phyloP scores from a whole-genome alignment of 148 eudicot species.

The Salicornia ramosissima region DNA sequence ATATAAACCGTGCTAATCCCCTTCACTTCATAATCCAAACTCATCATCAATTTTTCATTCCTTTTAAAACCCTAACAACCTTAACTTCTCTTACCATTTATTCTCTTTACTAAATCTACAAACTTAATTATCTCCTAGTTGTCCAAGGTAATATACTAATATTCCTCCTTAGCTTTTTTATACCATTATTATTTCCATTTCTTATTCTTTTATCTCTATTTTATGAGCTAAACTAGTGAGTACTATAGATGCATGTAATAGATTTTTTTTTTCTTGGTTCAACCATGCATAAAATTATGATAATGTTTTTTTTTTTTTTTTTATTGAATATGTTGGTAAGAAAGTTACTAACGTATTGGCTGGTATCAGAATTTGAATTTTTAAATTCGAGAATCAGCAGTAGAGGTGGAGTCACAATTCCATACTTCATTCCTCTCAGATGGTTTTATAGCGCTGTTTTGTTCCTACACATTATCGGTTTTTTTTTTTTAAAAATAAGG shows the following conservation, averaged over 20 bases:
- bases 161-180: neutral
- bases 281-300: no score
- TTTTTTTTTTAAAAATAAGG: neutral
- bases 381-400: no score
- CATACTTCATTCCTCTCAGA: no score
- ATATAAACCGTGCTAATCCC: constrained; percentile 26
- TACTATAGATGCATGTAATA: neutral
- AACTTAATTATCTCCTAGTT: neutral
- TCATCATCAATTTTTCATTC: neutral
- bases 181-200: neutral
- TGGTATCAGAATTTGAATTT: no score
- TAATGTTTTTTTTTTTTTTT: neutral
- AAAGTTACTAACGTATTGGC: no score
- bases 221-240: neutral
- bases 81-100: neutral
- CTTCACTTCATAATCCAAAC: constrained; percentile 18
- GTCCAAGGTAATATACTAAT: constrained; percentile 22
- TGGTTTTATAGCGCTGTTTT: no score
- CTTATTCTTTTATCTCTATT: neutral
- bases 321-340: no score
- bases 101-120: neutral
- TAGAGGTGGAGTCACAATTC: no score
- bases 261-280: no score
- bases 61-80: neutral
- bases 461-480: no score